Evolutionary conservation across 257 asterid genomes (phyloP).

Genomic region (Parsonsia alboflavescens): DNA sequence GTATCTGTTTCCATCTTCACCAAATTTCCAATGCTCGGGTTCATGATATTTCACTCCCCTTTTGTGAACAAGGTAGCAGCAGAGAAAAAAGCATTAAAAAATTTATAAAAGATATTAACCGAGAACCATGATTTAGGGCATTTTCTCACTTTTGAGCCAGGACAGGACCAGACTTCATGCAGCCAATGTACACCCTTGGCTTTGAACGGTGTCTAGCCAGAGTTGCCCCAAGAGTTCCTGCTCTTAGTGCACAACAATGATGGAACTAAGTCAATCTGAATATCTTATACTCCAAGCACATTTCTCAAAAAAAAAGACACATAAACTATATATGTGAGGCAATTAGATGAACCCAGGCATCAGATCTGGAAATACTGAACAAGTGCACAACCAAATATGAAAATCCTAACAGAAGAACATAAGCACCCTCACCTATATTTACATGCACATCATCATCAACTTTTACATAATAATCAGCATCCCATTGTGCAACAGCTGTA

Average conservation of each 20-base stretch:
- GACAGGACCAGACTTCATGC: conserved; percentile 97
- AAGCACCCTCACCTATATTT: conserved; percentile 51
- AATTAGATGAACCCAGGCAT: background rate
- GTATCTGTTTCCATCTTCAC: conserved; percentile 86
- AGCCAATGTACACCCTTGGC: conserved; percentile 79
- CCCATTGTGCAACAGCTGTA: conserved; percentile 79
- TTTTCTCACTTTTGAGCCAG: conserved; percentile 76
- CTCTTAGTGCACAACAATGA: conserved; percentile 11
- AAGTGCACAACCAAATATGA: background rate
- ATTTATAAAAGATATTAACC: background rate
- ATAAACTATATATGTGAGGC: no score
- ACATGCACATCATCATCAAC: conserved; percentile 93
- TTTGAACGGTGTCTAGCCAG: conserved; percentile 70
- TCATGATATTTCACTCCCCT: conserved; percentile 93
- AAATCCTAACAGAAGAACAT: background rate
- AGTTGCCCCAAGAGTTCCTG: conserved; percentile 79
- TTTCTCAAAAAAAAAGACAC: background rate
- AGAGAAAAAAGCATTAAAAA: conserved; percentile 2
- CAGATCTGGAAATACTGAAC: background rate
- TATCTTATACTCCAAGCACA: background rate
- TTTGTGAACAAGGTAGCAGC: conserved; percentile 10
- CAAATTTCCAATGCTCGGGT: conserved; percentile 95
- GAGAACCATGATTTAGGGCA: background rate
- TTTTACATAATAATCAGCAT: conserved; percentile 88
- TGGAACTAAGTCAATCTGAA: background rate